Evolutionary conservation across 805 yeast species (phyloP), one percentile per base, ranked within the genome.

Genomic region (Ogataea paraovalis): DNA sequence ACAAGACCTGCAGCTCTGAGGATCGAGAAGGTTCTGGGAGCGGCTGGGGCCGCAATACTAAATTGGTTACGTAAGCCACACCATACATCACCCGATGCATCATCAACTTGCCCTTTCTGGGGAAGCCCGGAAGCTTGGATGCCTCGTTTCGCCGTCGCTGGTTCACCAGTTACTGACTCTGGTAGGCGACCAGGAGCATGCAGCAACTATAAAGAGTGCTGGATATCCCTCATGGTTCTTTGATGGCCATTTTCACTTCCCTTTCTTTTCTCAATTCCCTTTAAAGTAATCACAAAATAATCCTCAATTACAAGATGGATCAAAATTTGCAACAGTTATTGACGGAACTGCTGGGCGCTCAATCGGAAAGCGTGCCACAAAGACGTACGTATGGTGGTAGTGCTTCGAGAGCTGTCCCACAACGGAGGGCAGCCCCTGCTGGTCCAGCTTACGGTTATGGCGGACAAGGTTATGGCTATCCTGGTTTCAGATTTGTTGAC

Each of bases 281-380:
- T n/a, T n/a, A n/a, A n/a, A n/a, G n/a, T n/a, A n/a, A n/a, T n/a
- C n/a, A n/a, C 10, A 16, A 40, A 16, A n/a, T 12, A 28, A 6
- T 25, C 41, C 5, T 16, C 19, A 22, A 23, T 39, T 20, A 23
- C 22, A 23, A 37, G 32, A 55, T 55, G 58, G 58, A 55, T 43
- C 53, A 51, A 38, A 46, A 50, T 22, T 42, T 55, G 39, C 54
- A 55, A 42, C 56, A 55, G 38, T 51, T 52, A 30, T 33, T 55
- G 4, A 41, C 48, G 38, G 59, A 55, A 19, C 42, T 55, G 3
- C 38, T 55, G 10, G 38, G 36, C 42, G 53, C 51, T 21, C 58
- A 55, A 40, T 32, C 13, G 34, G 34, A 30, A 30, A 30, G 16
- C 16, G 16, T 14, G 13, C 34, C 13, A 10, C 34, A 9, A 14